phyloP scores from a whole-genome alignment of 768 basidiomycete genomes.

The Imleria badia region DNA sequence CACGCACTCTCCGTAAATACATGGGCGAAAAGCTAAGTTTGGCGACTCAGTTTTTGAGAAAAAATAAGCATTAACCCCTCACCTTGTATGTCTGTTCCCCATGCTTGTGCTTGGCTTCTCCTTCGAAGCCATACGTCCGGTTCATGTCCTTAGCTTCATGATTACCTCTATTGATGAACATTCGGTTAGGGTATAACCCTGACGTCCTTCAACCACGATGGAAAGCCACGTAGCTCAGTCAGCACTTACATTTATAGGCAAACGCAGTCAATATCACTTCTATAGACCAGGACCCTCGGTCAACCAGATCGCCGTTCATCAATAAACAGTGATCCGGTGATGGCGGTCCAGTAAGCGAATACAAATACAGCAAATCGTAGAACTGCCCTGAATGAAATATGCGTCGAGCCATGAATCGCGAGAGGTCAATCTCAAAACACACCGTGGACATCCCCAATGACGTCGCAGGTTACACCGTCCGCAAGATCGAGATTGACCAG shows the following conservation, averaged over 20 bases:
- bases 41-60: slow-evolving; percentile 3
- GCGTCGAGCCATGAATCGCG: not conserved
- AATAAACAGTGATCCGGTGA: slow-evolving; percentile 80
- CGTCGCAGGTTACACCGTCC: slow-evolving; percentile 82
- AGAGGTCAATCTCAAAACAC: slow-evolving; percentile 15
- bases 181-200: slow-evolving; percentile 90
- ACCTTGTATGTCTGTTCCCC: slow-evolving; percentile 95
- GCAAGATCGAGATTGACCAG: slow-evolving; percentile 73
- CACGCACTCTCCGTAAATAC: slow-evolving; percentile 83
- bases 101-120: slow-evolving; percentile 95
- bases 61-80: not conserved
- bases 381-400: slow-evolving; percentile 68
- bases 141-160: slow-evolving; percentile 99
- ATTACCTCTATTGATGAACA: slow-evolving; percentile 96
- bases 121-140: slow-evolving; percentile 88
- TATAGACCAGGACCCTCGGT: slow-evolving; percentile 94
- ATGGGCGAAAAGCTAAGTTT: slow-evolving; percentile 78
- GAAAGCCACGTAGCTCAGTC: not conserved
- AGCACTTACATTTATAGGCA: slow-evolving; percentile 83
- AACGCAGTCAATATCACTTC: slow-evolving; percentile 93
- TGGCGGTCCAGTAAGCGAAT: slow-evolving; percentile 83
- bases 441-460: slow-evolving; percentile 98
- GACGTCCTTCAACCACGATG: slow-evolving; percentile 13
- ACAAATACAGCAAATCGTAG: slow-evolving; percentile 89
- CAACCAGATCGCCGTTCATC: slow-evolving; percentile 96